phyloP scores from a whole-genome alignment of 179 eudicot genomes.

The Spergularia azorica region DNA sequence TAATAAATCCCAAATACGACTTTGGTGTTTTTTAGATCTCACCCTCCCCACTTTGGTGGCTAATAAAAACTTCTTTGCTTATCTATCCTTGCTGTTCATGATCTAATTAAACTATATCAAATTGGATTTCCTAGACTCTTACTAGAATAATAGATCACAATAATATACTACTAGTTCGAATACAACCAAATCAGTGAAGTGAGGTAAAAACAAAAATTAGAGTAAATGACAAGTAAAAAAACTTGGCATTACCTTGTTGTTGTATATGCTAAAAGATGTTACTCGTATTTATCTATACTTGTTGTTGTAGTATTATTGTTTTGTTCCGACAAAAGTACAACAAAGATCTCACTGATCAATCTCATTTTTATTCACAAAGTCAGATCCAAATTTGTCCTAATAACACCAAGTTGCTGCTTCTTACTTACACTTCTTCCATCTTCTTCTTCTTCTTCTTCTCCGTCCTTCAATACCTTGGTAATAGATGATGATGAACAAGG shows the following conservation, averaged over 20 bases:
- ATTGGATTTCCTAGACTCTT: too few species aligned
- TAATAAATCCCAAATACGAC: too few species aligned
- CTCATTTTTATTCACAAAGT: slow-evolving; percentile 65
- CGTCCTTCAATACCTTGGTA: slow-evolving; percentile 15
- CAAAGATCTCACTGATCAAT: slow-evolving; percentile 53
- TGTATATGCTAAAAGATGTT: slow-evolving; percentile 21
- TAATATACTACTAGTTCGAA: too few species aligned
- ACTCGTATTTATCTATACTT: slow-evolving; percentile 19
- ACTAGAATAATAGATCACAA: too few species aligned
- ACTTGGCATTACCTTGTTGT: slow-evolving; percentile 30
- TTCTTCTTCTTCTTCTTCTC: slow-evolving; percentile 12
- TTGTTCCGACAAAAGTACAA: slow-evolving; percentile 24
- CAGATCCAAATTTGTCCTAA: slow-evolving; percentile 61
- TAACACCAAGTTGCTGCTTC: background rate
- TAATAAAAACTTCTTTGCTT: slow-evolving; percentile 12
- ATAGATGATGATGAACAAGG: slow-evolving; percentile 10
- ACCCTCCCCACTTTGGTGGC: too few species aligned
- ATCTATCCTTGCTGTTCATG: slow-evolving; percentile 7
- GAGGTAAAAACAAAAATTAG: slow-evolving; percentile 16
- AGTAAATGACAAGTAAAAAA: slow-evolving; percentile 17
- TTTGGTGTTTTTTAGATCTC: too few species aligned
- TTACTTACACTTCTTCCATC: slow-evolving; percentile 29
- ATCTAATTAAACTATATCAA: background rate
- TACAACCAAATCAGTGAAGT: slow-evolving; percentile 15
- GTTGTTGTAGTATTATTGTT: slow-evolving; percentile 9